Evolutionary conservation across 2,329 filamentous ascomycete species (phyloP), one percentile per base, ranked within the genome.

Genomic region (Teratosphaeria epicoccoides): DNA sequence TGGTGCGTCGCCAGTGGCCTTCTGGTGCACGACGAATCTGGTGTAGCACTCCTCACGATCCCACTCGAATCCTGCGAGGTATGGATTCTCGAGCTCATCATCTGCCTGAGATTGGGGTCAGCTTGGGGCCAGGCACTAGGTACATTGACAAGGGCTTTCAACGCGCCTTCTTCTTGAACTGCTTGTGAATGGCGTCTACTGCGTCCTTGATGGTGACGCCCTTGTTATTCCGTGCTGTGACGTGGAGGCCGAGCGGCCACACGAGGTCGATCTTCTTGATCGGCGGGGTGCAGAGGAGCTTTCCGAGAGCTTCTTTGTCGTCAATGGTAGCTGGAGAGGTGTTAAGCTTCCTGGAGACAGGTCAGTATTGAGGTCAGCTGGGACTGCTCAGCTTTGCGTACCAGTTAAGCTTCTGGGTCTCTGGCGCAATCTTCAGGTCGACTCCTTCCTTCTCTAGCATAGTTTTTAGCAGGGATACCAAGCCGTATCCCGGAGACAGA

Each of bases 131-230:
- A 50, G 9, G 4, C 44, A 43, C 45, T 3, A 40, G 11, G 10
- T 9, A 9, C 10, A 6, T 24, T 29, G 24, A 4, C 43, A 9
- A 45, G 17, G 43, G 24, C 10, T n/a, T 9, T 44, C 12, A 49
- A 46, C 82, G 62, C 72, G 90, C 91, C 81, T 90, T 85, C 82
- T 96, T 96, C 81, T 94, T 95, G 78, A 88, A 95, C 62, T 87
- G 81, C 78, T 95, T 96, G 79, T 95, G 78, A 73, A 97, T 96
- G 64, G 88, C 91, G 70, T 96, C 90, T 70, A 95, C 69, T 53
- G 89, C 89, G 71, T 97, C 91, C 77, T 96, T 96, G 78, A 97
- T 91, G 52, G 91, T 97, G 61, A 97, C 89, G 52, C 91, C 91
- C 72, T 90, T 91, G 63, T 90, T 75, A 73, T 96, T 97, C 66